Percentiles rank a stretch among this genome's conserved stretches.
phyloP scores from a whole-genome alignment of 2,329 filamentous ascomycete species.

The Myotisia sp. region DNA sequence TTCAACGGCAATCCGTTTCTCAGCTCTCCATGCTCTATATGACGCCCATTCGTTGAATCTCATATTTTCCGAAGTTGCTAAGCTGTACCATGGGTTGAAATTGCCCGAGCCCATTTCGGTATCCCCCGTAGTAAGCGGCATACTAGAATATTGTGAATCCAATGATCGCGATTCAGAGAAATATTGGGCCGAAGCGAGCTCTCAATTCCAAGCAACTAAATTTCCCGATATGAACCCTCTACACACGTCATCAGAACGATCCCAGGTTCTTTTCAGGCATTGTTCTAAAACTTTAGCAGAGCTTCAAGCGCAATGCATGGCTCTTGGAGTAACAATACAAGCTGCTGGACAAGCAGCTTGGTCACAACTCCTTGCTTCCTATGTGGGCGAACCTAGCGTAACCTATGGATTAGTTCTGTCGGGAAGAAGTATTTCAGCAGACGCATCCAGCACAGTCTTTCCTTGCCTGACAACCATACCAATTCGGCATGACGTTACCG shows the following conservation, averaged over 20 bases:
- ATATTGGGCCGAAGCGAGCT: slow-evolving; percentile 51
- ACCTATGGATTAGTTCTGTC: slow-evolving; percentile 72
- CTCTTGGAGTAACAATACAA: slow-evolving; percentile 56
- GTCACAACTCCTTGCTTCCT: slow-evolving; percentile 59
- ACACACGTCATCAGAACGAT: slow-evolving; percentile 21
- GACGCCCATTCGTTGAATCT: slow-evolving; percentile 60
- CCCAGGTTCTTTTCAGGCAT: slow-evolving; percentile 21
- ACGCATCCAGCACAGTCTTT: slow-evolving; percentile 48
- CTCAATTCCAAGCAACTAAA: slow-evolving; percentile 45
- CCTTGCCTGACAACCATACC: slow-evolving; percentile 76
- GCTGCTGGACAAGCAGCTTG: slow-evolving; percentile 63
- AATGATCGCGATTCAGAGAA: slow-evolving; percentile 20
- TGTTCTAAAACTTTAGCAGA: slow-evolving; percentile 29
- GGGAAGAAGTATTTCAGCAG: slow-evolving; percentile 48
- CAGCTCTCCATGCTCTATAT: slow-evolving; percentile 69
- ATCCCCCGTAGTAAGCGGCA: slow-evolving; percentile 30
- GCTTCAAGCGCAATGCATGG: slow-evolving; percentile 44
- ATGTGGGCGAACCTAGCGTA: slow-evolving; percentile 58
- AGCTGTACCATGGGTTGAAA: slow-evolving; percentile 22
- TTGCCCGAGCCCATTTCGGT: slow-evolving; percentile 22
- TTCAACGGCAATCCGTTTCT: slow-evolving; percentile 32
- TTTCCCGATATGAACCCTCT: slow-evolving; percentile 66
- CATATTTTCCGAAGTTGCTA: slow-evolving; percentile 48
- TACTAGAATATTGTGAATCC: slow-evolving; percentile 27
- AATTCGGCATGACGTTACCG: slow-evolving; percentile 43